Conservation (phyloP, 768 basidiomycete genomes). For the Hortiboletus campestris region DNA sequence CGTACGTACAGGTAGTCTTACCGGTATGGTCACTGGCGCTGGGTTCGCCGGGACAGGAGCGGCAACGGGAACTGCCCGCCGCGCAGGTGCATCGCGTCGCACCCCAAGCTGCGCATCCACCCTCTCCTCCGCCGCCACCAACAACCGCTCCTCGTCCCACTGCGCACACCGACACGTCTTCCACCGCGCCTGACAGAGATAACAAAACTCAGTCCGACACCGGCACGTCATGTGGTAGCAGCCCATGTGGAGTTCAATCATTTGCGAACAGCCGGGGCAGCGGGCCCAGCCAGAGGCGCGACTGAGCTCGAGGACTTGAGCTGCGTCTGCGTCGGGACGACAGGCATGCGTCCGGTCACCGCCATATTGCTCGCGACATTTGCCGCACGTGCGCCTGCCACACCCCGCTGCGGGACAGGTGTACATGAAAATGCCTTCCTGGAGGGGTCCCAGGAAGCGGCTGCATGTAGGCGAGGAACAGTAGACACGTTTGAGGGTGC, state of each 20-base stretch:
- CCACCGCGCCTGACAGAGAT: slow-evolving; percentile 55
- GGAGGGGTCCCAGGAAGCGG: slow-evolving; percentile 35
- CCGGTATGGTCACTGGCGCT: not conserved
- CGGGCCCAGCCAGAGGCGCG: slow-evolving; percentile 34
- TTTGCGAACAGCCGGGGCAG: slow-evolving; percentile 39
- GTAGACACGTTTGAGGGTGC: slow-evolving; percentile 37
- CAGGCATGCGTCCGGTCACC: slow-evolving; percentile 27
- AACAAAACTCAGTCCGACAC: slow-evolving; percentile 41
- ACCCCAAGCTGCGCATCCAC: slow-evolving; percentile 39
- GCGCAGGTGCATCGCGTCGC: slow-evolving; percentile 30
- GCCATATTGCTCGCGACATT: slow-evolving; percentile 25
- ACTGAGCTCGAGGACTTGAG: slow-evolving; percentile 29
- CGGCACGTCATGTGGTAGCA: slow-evolving; percentile 43
- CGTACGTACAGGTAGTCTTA: not conserved
- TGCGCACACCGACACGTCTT: slow-evolving; percentile 62
- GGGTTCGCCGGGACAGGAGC: not conserved
- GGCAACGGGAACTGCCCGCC: not conserved
- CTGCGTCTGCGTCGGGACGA: slow-evolving; percentile 21
- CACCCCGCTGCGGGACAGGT: slow-evolving; percentile 22
- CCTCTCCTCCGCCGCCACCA: slow-evolving; percentile 43
- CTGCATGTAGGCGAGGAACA: slow-evolving; percentile 37
- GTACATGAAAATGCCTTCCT: slow-evolving; percentile 28
- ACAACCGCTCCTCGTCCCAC: slow-evolving; percentile 54
- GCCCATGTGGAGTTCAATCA: slow-evolving; percentile 38
- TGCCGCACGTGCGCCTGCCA: slow-evolving; percentile 22